Conservation (phyloP, 129 eudicot genomes). For the Centrapalus pauciflorus region DNA sequence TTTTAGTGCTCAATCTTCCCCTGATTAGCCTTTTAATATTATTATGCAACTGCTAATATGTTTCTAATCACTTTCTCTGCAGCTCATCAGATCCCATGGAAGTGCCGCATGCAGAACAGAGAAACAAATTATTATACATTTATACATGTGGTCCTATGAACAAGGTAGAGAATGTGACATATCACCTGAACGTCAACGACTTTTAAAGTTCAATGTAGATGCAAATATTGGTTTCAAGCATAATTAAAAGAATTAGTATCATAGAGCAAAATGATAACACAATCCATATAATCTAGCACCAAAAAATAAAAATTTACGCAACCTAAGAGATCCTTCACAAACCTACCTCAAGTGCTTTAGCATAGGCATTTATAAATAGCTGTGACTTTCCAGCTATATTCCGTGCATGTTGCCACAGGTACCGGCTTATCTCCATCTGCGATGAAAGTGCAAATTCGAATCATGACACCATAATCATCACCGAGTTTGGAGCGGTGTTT, state of each 20-base stretch:
- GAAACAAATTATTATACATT: too few relatives aligned
- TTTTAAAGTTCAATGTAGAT: too few relatives aligned
- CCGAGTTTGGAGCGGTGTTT: too few relatives aligned
- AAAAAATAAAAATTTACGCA: not conserved
- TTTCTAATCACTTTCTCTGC: too few relatives aligned
- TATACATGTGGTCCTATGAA: too few relatives aligned
- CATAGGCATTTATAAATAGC: slow-evolving; percentile 89
- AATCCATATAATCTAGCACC: not conserved
- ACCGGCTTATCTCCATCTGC: slow-evolving; percentile 96
- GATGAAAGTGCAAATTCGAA: not conserved
- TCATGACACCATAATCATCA: not conserved
- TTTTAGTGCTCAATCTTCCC: too few relatives aligned
- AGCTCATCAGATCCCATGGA: slow-evolving; percentile 3
- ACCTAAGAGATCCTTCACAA: not conserved
- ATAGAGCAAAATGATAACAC: not conserved
- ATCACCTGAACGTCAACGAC: too few relatives aligned
- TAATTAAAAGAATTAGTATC: not conserved
- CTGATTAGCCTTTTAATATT: too few relatives aligned
- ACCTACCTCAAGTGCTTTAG: slow-evolving; percentile 95
- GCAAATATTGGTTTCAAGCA: slow-evolving; percentile 9
- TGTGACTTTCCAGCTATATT: slow-evolving; percentile 98
- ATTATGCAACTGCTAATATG: too few relatives aligned
- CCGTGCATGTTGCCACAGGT: slow-evolving; percentile 96
- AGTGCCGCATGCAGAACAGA: too few relatives aligned
- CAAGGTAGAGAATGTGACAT: too few relatives aligned